Evolutionary conservation across 441 rosid genomes (phyloP), one percentile per base, ranked within the genome.

Genomic region (Adansonia rubrostipa): DNA sequence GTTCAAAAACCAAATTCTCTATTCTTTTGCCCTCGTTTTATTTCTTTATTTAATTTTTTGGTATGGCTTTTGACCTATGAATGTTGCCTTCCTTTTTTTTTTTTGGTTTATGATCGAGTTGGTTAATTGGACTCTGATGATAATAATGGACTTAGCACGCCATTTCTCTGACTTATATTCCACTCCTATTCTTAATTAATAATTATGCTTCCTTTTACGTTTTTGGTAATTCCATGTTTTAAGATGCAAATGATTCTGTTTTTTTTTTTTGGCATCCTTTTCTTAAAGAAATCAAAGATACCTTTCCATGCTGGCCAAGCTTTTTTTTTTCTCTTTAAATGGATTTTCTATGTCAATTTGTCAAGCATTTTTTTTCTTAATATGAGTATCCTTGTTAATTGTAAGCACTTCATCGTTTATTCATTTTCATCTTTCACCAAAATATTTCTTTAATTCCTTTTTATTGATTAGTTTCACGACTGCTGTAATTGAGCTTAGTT

Each of bases 101-200:
- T 17, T 3, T 9, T 63, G 67, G 5, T 77, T 81, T 79, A 78
- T 78, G 81, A 82, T 81, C 77, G 24, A 75, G 76, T 66, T 81
- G 83, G 77, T 81, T 84, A 62, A 82, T 78, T 76, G 82, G 80
- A 79, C 51, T 78, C 62, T 82, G 82, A 56, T 80, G 77, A 81
- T 81, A 77, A 66, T 78, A 75, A 61, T 62, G 42, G 74, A 19
- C 20, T 81, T 82, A 57, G 80, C 79, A 76, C 76, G 73, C 75
- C 65, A 67, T 24, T 24, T 24, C 28, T 24, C 28, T 24, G 28
- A 24, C 28, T 24, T 24, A 24, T 24, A 24, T 36, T 14, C 14
- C 33, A 2, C 64, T 22, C 22, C 10, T 51, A 65, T 66, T 76
- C 51, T 72, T 71, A 67, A 65, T 56, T 48, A 17, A 24, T 24